These are phyloP conservation scores for Aspergillus sp. DNA, from an alignment of 2,329 filamentous ascomycete genomes.

Conservation along the genomic window DNA sequence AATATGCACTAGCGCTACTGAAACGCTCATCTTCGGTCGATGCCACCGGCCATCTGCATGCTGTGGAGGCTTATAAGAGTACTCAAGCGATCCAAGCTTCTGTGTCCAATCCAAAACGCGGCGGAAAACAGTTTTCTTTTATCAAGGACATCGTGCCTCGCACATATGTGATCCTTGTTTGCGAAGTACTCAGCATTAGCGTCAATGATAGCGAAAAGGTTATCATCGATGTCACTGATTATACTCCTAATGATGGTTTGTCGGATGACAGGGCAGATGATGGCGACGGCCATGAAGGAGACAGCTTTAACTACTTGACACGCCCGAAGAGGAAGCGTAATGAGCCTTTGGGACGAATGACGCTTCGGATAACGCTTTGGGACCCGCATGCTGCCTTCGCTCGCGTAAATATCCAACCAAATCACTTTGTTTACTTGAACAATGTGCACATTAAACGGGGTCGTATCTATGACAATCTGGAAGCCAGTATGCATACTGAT, in stretches of 20 bases:
- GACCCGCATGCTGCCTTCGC: conserved; percentile 59
- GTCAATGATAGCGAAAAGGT: conserved; percentile 40
- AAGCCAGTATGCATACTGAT: conserved; percentile 66
- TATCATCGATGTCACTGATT: conserved; percentile 73
- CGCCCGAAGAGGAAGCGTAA: conserved; percentile 49
- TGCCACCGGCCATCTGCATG: conserved; percentile 2
- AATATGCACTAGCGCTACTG: conserved; percentile 12
- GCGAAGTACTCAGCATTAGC: conserved; percentile 59
- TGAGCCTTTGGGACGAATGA: conserved; percentile 67
- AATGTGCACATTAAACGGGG: conserved; percentile 67
- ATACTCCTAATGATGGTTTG: conserved; percentile 63
- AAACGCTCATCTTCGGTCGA: neutral
- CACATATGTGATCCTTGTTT: conserved; percentile 63
- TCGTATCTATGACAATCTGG: conserved; percentile 50
- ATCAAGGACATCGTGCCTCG: conserved; percentile 56
- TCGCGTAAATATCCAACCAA: conserved; percentile 49
- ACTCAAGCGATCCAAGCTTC: conserved; percentile 9
- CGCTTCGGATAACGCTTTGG: conserved; percentile 65
- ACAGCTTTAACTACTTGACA: conserved; percentile 50
- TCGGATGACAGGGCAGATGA: conserved; percentile 46
- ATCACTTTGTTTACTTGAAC: conserved; percentile 57
- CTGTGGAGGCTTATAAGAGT: neutral
- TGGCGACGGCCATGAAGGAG: conserved; percentile 42
- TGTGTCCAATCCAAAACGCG: conserved; percentile 1
- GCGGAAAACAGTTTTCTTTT: conserved; percentile 44